Conservation (phyloP, 768 basidiomycete genomes). For the Flagelloscypha sp. region DNA sequence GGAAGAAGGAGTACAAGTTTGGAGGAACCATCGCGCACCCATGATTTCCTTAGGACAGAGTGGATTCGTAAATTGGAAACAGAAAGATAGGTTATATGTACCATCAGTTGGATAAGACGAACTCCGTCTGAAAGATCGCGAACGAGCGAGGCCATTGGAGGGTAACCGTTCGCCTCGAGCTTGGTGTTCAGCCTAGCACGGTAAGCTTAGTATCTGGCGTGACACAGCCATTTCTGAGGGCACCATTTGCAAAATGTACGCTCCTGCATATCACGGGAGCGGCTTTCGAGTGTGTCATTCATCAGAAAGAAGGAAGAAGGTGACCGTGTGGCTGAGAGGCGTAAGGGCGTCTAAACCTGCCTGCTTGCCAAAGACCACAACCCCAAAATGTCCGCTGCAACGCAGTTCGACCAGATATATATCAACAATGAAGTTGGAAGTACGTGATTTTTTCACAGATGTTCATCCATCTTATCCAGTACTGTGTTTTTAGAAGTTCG, state of each 20-base stretch:
- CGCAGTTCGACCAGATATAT: conserved; percentile 83
- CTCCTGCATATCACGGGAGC: conserved; percentile 61
- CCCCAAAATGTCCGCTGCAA: conserved; percentile 50
- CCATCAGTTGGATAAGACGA: conserved; percentile 91
- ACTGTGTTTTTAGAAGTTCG: conserved; percentile 60
- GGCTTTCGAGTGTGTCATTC: conserved; percentile 55
- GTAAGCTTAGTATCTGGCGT: conserved; percentile 7
- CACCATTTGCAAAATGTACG: conserved; percentile 92
- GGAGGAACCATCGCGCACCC: conserved; percentile 40
- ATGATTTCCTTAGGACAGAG: conserved; percentile 76
- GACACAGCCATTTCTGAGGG: conserved; percentile 4
- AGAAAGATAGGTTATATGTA: conserved; percentile 23
- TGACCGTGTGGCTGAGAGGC: background rate
- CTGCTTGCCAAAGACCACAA: conserved; percentile 12
- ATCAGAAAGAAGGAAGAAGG: conserved; percentile 4
- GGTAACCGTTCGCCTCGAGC: conserved; percentile 76
- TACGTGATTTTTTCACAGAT: conserved; percentile 35
- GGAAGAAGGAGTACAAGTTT: background rate
- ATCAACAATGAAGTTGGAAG: conserved; percentile 70
- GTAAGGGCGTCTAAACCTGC: conserved; percentile 23
- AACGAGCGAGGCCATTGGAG: conserved; percentile 83
- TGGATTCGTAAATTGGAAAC: conserved; percentile 4
- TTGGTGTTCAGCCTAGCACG: conserved; percentile 85
- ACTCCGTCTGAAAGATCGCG: conserved; percentile 93
- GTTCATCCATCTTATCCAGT: conserved; percentile 1